Conservation (phyloP, 306 rosid genomes). For the Mimosa bimucronata region DNA sequence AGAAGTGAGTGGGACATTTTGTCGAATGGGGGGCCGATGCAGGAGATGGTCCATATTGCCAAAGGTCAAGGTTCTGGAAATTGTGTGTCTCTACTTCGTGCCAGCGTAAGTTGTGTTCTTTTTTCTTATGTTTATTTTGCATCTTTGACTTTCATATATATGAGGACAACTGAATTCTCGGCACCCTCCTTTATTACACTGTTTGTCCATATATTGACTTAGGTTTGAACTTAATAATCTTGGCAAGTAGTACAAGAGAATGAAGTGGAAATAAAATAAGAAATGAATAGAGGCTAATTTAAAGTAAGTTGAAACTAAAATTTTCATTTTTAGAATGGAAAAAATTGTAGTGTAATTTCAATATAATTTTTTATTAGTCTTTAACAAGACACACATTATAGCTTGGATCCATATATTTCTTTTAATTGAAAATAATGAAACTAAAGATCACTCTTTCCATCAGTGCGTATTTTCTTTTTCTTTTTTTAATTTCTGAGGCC, state of each 20-base stretch:
- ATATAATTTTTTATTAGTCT: no score
- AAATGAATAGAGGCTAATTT: no score
- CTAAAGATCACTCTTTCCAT: background rate
- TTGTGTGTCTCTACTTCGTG: slow-evolving; percentile 66
- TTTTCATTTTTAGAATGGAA: no score
- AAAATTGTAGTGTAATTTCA: no score
- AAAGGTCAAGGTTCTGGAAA: slow-evolving; percentile 68
- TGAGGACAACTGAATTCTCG: no score
- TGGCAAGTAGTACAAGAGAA: background rate
- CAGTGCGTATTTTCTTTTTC: background rate
- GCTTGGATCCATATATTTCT: background rate
- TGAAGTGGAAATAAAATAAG: background rate
- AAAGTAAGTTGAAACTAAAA: no score
- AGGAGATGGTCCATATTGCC: slow-evolving; percentile 60
- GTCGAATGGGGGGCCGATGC: slow-evolving; percentile 54
- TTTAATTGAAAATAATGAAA: background rate
- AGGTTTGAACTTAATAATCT: background rate
- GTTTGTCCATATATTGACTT: background rate
- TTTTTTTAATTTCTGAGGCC: background rate
- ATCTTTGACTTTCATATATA: background rate
- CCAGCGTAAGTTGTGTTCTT: slow-evolving; percentile 48
- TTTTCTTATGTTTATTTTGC: background rate
- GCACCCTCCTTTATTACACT: background rate
- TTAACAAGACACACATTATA: background rate
- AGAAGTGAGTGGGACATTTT: slow-evolving; percentile 80